A percentile compares a stretch with the other conserved stretches of the same genome.
These are phyloP conservation scores for Boletus sp. DNA, from an alignment of 768 basidiomycete genomes.

Conservation along the genomic window DNA sequence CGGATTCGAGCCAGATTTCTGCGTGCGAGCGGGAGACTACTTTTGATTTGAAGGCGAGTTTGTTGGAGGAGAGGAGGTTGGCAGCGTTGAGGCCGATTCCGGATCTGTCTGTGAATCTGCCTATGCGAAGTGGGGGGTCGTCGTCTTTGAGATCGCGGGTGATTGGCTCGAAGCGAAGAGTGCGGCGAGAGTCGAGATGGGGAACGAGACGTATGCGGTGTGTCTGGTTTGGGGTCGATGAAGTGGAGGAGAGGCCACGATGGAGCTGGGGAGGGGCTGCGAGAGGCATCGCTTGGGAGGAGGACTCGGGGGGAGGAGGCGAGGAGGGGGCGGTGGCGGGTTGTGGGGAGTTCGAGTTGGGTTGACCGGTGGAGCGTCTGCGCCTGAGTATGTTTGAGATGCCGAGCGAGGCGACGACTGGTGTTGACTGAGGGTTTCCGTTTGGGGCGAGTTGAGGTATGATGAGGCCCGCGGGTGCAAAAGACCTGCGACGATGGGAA, in stretches of 20 bases:
- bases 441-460: constrained; percentile 36
- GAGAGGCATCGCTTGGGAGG: constrained; percentile 17
- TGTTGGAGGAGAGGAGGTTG: constrained; percentile 70
- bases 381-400: constrained; percentile 65
- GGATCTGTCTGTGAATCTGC: constrained; percentile 89
- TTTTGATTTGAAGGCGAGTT: constrained; percentile 93
- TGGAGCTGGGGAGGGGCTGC: constrained; percentile 22
- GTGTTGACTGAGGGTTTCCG: constrained; percentile 24
- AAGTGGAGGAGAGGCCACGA: constrained; percentile 18
- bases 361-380: constrained; percentile 61
- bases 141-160: constrained; percentile 74
- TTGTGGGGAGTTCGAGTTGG: constrained; percentile 21
- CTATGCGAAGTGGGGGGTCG: constrained; percentile 77
- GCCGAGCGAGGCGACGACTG: constrained; percentile 35
- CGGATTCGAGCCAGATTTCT: constrained; percentile 81
- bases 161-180: constrained; percentile 91
- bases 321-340: not conserved
- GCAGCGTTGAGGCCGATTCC: constrained; percentile 63
- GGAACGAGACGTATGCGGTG: constrained; percentile 94
- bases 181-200: constrained; percentile 86
- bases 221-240: constrained; percentile 26
- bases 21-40: constrained; percentile 94
- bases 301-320: constrained; percentile 16
- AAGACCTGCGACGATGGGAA: constrained; percentile 38
- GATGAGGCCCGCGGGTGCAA: constrained; percentile 36